These are phyloP conservation scores for Epichloe sylvatica DNA, from an alignment of 2,329 filamentous ascomycete genomes.

Conservation along the genomic window DNA sequence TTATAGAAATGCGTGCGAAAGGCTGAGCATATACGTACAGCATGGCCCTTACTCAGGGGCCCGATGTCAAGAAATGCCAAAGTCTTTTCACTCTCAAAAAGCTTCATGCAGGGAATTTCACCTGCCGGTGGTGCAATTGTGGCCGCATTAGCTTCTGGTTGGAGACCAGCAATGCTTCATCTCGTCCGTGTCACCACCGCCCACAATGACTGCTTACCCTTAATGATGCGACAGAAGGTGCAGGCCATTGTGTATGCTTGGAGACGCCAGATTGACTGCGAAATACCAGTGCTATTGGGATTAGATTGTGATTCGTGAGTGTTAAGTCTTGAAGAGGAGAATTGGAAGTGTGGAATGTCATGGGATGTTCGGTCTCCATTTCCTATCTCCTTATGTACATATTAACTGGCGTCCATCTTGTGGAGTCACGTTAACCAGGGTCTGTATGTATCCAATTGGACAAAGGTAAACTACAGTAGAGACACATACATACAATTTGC, in stretches of 20 bases:
- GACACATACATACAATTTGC: too few relatives aligned
- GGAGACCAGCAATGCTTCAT: background rate
- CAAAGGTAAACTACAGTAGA: too few relatives aligned
- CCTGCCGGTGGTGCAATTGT: conserved; percentile 34
- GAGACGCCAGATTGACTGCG: background rate
- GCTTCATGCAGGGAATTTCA: conserved; percentile 91
- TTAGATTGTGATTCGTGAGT: too few relatives aligned
- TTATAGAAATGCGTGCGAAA: background rate
- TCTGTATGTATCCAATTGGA: too few relatives aligned
- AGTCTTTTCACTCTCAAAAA: conserved; percentile 87
- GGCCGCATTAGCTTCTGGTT: background rate
- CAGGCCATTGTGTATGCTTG: conserved; percentile 34
- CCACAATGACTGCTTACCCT: conserved; percentile 41
- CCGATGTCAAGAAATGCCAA: conserved; percentile 94
- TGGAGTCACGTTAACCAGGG: too few relatives aligned
- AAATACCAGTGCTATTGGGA: background rate
- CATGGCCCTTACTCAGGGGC: conserved; percentile 75
- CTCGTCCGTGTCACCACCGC: background rate
- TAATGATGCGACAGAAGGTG: conserved; percentile 98
- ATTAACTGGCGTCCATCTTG: too few relatives aligned
- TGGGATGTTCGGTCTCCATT: background rate
- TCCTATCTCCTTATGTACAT: too few relatives aligned
- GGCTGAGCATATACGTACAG: conserved; percentile 43
- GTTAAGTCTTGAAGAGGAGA: too few relatives aligned
- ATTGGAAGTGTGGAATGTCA: background rate